Percentiles rank a stretch among this genome's conserved stretches.
Evolutionary conservation across 768 basidiomycete genomes (phyloP).

Genomic region (Serendipita vermifera): DNA sequence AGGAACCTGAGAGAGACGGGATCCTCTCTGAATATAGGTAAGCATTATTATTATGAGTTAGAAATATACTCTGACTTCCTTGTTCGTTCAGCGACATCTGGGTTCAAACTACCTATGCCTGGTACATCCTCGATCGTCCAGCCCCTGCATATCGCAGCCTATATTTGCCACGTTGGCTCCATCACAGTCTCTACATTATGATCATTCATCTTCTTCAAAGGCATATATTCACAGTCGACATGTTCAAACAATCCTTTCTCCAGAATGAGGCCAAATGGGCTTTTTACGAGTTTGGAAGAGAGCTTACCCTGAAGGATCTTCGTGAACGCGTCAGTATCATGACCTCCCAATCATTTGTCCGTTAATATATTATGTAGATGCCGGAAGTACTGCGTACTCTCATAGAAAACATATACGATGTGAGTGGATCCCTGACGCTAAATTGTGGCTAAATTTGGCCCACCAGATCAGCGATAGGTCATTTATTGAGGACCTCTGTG

Average conservation of each 20-base stretch:
- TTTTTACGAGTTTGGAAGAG: neutral
- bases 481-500: too few species aligned
- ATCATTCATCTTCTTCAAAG: neutral
- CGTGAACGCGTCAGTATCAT: too few species aligned
- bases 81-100: neutral
- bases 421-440: neutral
- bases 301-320: neutral
- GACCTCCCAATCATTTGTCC: too few species aligned
- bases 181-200: neutral
- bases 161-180: neutral
- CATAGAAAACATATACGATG: neutral
- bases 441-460: neutral
- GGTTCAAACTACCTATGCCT: neutral
- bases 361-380: too few species aligned
- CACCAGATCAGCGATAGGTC: neutral
- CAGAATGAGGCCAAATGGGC: neutral
- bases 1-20: neutral
- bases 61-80: neutral
- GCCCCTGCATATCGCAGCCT: neutral
- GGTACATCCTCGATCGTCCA: constrained; percentile 3
- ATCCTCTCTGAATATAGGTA: neutral
- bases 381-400: neutral
- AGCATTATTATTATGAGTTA: neutral
- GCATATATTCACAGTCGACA: neutral
- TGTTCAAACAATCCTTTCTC: neutral